phyloP scores from a whole-genome alignment of 495 filamentous ascomycete species.

The Entonaema liquescens region DNA sequence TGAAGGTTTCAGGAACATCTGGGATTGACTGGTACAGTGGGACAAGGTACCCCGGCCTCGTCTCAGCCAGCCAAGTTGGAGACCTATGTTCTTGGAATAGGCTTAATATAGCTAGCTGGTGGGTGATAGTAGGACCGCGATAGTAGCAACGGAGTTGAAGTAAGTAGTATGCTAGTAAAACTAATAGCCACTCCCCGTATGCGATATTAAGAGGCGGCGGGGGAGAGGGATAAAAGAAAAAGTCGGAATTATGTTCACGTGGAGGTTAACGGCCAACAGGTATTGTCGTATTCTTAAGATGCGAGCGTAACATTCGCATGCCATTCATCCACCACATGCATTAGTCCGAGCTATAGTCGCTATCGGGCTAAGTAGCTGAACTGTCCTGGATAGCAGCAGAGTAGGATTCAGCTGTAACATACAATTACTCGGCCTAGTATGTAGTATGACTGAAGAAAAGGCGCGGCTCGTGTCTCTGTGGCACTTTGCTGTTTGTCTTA shows the following conservation, averaged over 20 bases:
- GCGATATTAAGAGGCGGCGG: not conserved
- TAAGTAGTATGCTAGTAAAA: not conserved
- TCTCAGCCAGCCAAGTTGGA: not conserved
- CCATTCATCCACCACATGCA: constrained; percentile 22
- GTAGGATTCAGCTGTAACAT: constrained; percentile 25
- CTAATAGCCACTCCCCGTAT: not conserved
- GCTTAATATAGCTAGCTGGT: not conserved
- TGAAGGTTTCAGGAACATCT: constrained; percentile 33
- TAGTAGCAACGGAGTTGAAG: not conserved
- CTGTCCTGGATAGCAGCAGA: constrained; percentile 21
- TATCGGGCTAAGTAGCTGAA: constrained; percentile 23
- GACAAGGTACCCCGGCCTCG: constrained; percentile 22
- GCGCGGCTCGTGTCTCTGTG: not conserved
- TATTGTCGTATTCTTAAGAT: constrained; percentile 26
- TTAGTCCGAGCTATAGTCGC: constrained; percentile 13
- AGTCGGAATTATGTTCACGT: not conserved
- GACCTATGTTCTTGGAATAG: not conserved
- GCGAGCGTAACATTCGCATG: constrained; percentile 26
- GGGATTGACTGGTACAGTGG: constrained; percentile 20
- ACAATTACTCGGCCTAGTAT: constrained; percentile 28
- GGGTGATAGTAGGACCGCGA: no score
- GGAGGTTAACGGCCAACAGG: not conserved
- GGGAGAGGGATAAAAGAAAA: not conserved
- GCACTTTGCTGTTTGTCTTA: not conserved
- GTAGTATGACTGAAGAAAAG: constrained; percentile 14